phyloP scores from a whole-genome alignment of 192 early-diverging fungal species.

The Backusella macrospora region DNA sequence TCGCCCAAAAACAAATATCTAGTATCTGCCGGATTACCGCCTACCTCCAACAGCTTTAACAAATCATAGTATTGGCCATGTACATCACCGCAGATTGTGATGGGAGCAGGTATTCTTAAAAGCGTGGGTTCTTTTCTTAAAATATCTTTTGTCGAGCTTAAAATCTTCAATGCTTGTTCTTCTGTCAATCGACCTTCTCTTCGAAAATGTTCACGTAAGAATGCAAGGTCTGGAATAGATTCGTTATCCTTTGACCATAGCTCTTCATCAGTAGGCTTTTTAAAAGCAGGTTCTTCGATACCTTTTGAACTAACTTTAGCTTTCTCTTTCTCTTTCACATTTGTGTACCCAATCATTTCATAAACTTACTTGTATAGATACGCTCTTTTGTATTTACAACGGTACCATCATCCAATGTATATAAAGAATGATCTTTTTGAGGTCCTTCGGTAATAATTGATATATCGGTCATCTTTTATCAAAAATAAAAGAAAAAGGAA shows the following conservation, averaged over 20 bases:
- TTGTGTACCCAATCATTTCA: background rate
- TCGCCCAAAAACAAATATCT: constrained; percentile 96
- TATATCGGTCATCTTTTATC: background rate
- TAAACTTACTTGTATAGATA: constrained; percentile 64
- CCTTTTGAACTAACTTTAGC: constrained; percentile 32
- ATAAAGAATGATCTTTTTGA: constrained; percentile 70
- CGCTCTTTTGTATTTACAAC: constrained; percentile 71
- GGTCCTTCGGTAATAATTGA: constrained; percentile 29
- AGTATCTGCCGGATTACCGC: constrained; percentile 83
- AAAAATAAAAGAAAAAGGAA: background rate
- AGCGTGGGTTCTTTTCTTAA: constrained; percentile 81
- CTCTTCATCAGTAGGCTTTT: constrained; percentile 46
- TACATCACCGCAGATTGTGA: constrained; percentile 95
- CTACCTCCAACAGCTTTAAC: constrained; percentile 89
- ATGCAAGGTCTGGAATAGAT: constrained; percentile 75
- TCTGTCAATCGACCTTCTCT: constrained; percentile 88
- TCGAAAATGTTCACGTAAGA: constrained; percentile 87
- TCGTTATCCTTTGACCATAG: constrained; percentile 52
- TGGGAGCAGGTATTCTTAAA: constrained; percentile 84
- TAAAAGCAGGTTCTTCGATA: constrained; percentile 54
- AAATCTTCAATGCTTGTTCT: constrained; percentile 85
- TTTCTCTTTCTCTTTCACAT: background rate
- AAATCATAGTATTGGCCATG: constrained; percentile 98
- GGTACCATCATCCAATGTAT: constrained; percentile 69
- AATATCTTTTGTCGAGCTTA: constrained; percentile 75